Conservation (phyloP, 306 rosid genomes). For the Canavalia ensiformis region DNA sequence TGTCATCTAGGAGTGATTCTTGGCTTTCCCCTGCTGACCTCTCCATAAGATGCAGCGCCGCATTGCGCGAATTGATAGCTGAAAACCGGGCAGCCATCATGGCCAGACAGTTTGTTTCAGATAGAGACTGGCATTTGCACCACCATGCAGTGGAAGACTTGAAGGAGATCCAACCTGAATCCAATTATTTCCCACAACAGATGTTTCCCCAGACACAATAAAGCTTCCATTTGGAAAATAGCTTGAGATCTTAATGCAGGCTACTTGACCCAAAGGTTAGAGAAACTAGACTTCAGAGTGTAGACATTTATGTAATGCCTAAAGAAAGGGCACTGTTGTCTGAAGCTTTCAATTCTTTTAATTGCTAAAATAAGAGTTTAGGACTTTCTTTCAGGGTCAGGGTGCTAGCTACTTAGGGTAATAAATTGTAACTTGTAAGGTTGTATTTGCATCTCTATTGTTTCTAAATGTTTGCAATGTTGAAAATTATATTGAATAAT, state of each 20-base stretch:
- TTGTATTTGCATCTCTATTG: conserved; percentile 34
- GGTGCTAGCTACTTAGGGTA: conserved; percentile 18
- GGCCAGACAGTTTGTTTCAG: conserved; percentile 66
- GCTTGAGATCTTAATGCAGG: background rate
- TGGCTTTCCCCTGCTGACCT: conserved; percentile 74
- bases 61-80: conserved; percentile 82
- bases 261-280: conserved; percentile 45
- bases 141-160: conserved; percentile 55
- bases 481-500: conserved; percentile 22
- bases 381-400: conserved; percentile 6
- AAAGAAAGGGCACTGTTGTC: conserved; percentile 32
- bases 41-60: conserved; percentile 85
- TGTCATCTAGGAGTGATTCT: conserved; percentile 77
- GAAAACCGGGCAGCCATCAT: conserved; percentile 83
- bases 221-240: conserved; percentile 40
- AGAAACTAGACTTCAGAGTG: conserved; percentile 39
- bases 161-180: conserved; percentile 47
- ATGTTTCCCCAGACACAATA: conserved; percentile 64
- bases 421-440: conserved; percentile 14
- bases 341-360: conserved; percentile 42
- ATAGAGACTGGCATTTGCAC: conserved; percentile 61
- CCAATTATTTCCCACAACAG: conserved; percentile 53
- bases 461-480: conserved; percentile 1
- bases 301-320: conserved; percentile 57
- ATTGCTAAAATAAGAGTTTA: conserved; percentile 32